These are phyloP conservation scores for Hypocreales sp. DNA, from an alignment of 2,329 filamentous ascomycete species.

Conservation along the genomic window DNA sequence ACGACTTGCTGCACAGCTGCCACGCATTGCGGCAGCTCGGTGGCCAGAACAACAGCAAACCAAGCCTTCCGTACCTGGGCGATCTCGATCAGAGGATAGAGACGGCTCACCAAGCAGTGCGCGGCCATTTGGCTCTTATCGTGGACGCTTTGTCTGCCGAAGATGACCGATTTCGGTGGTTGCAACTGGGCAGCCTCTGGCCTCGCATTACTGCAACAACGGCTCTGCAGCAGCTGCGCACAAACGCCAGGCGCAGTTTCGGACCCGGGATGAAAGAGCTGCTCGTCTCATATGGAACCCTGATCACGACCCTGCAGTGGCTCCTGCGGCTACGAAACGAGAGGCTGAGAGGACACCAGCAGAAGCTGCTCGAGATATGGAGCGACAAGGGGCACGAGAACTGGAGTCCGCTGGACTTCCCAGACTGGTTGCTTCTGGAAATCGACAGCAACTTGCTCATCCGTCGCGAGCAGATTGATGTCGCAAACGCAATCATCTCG, in stretches of 20 bases:
- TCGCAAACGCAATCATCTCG: slow-evolving; percentile 42
- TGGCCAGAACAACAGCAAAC: background rate
- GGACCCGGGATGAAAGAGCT: slow-evolving; percentile 18
- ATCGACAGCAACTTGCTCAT: slow-evolving; percentile 50
- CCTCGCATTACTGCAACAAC: slow-evolving; percentile 25
- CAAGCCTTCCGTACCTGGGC: background rate
- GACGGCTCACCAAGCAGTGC: background rate
- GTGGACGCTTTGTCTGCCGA: background rate
- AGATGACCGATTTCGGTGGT: slow-evolving; percentile 16
- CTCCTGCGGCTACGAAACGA: slow-evolving; percentile 19
- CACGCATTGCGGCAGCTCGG: background rate
- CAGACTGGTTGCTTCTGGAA: slow-evolving; percentile 53
- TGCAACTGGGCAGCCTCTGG: slow-evolving; percentile 24
- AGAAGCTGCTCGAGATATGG: background rate
- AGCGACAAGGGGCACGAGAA: slow-evolving; percentile 24
- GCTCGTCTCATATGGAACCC: slow-evolving; percentile 26
- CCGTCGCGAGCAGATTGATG: slow-evolving; percentile 43
- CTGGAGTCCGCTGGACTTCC: slow-evolving; percentile 35
- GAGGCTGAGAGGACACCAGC: background rate
- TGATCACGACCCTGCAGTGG: slow-evolving; percentile 28
- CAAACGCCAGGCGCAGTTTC: slow-evolving; percentile 9
- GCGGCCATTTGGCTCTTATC: background rate
- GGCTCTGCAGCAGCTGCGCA: slow-evolving; percentile 30
- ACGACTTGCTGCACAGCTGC: slow-evolving; percentile 5
- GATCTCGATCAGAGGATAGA: background rate